phyloP scores from a whole-genome alignment of 2,329 filamentous ascomycete species.

The Chaetomium sp. region DNA sequence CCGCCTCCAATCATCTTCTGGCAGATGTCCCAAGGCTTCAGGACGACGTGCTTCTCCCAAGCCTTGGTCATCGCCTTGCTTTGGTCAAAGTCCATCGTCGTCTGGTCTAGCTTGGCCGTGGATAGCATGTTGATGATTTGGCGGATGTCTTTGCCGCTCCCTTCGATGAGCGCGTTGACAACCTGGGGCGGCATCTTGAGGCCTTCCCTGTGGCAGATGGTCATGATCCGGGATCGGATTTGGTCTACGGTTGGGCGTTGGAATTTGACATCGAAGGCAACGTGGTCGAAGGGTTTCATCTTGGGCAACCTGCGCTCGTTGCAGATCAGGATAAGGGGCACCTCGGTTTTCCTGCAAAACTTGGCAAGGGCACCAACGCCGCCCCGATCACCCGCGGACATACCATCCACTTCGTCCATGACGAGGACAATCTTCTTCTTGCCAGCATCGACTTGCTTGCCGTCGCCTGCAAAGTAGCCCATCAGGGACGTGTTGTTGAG shows the following conservation, averaged over 20 bases:
- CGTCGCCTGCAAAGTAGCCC: constrained; percentile 85
- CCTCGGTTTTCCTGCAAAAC: constrained; percentile 90
- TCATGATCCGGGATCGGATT: constrained; percentile 89
- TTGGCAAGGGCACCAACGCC: constrained; percentile 93
- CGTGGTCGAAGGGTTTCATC: constrained; percentile 96
- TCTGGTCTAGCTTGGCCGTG: constrained; percentile 85
- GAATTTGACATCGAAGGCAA: constrained; percentile 84
- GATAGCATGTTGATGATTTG: constrained; percentile 99
- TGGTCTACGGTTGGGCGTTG: constrained; percentile 86
- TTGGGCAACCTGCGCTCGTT: constrained; percentile 91
- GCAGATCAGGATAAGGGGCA: constrained; percentile 96
- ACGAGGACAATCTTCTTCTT: constrained; percentile 96
- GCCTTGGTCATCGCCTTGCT: constrained; percentile 94
- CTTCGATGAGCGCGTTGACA: constrained; percentile 91
- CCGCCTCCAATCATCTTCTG: constrained; percentile 87
- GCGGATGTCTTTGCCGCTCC: constrained; percentile 91
- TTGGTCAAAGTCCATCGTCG: constrained; percentile 77
- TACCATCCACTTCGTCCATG: constrained; percentile 99
- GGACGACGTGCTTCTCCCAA: constrained; percentile 95
- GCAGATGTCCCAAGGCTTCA: constrained; percentile 98
- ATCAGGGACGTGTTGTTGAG: constrained; percentile 91
- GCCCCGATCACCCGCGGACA: constrained; percentile 95
- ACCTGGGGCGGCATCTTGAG: constrained; percentile 81
- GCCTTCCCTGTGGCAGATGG: constrained; percentile 89
- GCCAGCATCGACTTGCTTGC: constrained; percentile 72